Evolutionary conservation across 495 filamentous ascomycete genomes (phyloP).

Genomic region (Evernia prunastri): DNA sequence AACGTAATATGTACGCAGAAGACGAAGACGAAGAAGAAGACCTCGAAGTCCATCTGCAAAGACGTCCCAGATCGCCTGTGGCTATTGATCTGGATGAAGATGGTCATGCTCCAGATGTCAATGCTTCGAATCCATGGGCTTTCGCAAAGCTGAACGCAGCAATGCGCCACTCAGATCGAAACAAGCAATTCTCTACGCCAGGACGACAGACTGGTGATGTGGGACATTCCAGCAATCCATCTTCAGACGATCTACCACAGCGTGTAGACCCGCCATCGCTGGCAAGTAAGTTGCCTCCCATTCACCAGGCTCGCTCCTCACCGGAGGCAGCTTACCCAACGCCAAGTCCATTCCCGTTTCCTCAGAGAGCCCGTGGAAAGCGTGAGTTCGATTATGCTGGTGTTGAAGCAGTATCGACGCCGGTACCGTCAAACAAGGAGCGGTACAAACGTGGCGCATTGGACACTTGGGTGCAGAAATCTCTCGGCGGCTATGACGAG

Average conservation of each 20-base stretch:
- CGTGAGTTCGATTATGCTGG: neutral
- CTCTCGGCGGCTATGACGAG: neutral
- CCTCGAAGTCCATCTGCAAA: neutral
- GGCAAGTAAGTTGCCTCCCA: neutral
- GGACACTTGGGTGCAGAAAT: conserved; percentile 25
- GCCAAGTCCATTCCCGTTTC: conserved; percentile 22
- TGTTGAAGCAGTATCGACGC: neutral
- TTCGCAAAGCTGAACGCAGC: conserved; percentile 53
- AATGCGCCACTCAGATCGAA: conserved; percentile 16
- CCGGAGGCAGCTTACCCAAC: conserved; percentile 9
- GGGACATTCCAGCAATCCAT: conserved; percentile 4
- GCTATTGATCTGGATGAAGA: conserved; percentile 22
- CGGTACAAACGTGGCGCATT: conserved; percentile 5
- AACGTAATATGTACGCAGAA: conserved; percentile 11
- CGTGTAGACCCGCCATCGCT: neutral
- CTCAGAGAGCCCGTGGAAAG: conserved; percentile 20
- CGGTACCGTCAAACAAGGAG: neutral
- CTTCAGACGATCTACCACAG: conserved; percentile 4
- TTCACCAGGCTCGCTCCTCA: neutral
- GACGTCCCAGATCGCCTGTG: neutral
- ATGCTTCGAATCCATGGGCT: conserved; percentile 52
- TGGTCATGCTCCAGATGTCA: conserved; percentile 23
- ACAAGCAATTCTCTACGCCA: conserved; percentile 21
- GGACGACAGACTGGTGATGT: conserved; percentile 20
- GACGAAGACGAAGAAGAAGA: conserved; percentile 14